Base-by-base conservation (phyloP, 257 asterid species). In the Ocimum tenuiflorum region DNA sequence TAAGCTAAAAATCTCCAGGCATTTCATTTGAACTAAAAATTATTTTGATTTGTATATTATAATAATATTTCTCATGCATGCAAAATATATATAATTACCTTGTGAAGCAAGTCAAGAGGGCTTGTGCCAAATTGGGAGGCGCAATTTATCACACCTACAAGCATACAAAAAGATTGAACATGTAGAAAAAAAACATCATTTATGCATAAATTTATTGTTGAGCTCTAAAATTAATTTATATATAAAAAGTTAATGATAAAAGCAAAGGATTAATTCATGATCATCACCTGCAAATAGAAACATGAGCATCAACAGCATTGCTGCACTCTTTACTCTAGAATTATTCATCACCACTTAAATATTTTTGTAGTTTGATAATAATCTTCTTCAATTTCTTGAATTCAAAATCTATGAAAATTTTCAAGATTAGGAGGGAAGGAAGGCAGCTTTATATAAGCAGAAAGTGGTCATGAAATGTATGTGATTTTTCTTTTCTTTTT, bases 91-190 rank as follows among this genome's bases (percentile, higher is more conserved):
- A 4, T 12, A 14, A n/a, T 29, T 78, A 89, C 96, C 95, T 89
- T 80, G 67, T 73, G 75, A 71, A 61, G 66, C 55, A 76, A 45
- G 76, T 67, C 50, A 49, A 51, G 49, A 62, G 39, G 66, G 58
- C 70, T 77, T 13, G 27, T 42, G 1, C 71, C 79, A 62, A 48
- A 48, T 58, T 60, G 38, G 38, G 54, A 31, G 10, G 67, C 69
- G 73, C 80, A 83, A 59, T 68, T 69, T 33, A 65, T 68, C 8
- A 35, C 45, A 87, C 95, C 91, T 73, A 83, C 45, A 53, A 79
- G 77, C 4, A 27, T 4, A 27, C 31, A 27, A 27, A 4, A 2
- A 27, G 31, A 27, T n/a, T n/a, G 31, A 27, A 27, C 3, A 27
- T 27, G 2, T 27, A 27, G 31, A 2, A 27, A 27, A 2, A 27